These are phyloP conservation scores for Acanthamoeba triangularis DNA, from an alignment of 208 protist genomes.

Conservation along the genomic window DNA sequence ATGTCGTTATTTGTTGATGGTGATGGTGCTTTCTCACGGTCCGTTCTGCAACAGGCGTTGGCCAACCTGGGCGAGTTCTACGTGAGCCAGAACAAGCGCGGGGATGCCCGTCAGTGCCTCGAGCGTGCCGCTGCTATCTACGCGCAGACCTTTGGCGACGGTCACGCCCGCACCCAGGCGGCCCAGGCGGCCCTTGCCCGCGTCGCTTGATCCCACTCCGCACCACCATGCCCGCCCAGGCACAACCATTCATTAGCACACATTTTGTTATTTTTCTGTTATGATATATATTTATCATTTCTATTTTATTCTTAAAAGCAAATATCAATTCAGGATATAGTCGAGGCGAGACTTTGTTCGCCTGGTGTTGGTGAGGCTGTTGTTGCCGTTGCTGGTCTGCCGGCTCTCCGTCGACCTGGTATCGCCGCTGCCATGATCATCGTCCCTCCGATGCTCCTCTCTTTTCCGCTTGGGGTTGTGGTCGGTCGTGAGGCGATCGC, in stretches of 20 bases:
- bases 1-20: too few relatives aligned
- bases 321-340: background rate
- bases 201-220: background rate
- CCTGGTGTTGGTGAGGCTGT: background rate
- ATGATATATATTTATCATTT: too few relatives aligned
- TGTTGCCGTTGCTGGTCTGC: background rate
- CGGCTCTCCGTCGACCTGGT: too few relatives aligned
- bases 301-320: too few relatives aligned
- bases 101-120: background rate
- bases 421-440: too few relatives aligned
- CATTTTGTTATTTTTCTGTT: too few relatives aligned
- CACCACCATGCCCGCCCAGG: too few relatives aligned
- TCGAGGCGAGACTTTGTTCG: background rate
- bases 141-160: background rate
- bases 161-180: background rate
- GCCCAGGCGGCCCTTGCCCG: background rate
- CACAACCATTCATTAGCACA: too few relatives aligned
- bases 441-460: too few relatives aligned
- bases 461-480: too few relatives aligned
- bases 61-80: slow-evolving; percentile 47
- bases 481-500: too few relatives aligned
- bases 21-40: too few relatives aligned
- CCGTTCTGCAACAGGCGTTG: background rate
- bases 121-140: background rate
- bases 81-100: background rate